A percentile compares a stretch with the other conserved stretches of the same genome.
phyloP scores from a whole-genome alignment of 352 stramenopile genomes.

The Phytopythium kandeliae region DNA sequence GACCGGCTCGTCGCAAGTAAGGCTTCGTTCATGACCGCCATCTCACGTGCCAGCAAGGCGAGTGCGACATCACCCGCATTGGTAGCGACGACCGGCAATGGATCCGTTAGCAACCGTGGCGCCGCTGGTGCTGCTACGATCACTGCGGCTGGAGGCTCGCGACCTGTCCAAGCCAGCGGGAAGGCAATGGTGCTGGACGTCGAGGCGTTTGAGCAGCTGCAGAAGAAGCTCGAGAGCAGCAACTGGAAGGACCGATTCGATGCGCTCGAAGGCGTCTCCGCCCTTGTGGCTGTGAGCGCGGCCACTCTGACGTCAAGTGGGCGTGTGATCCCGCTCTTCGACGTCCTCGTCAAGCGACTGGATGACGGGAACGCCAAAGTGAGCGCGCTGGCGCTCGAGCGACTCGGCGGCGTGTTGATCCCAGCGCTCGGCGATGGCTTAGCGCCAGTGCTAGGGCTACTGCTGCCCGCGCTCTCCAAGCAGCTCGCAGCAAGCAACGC shows the following conservation, averaged over 20 bases:
- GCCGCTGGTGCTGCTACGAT: background rate
- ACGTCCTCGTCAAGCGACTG: constrained; percentile 57
- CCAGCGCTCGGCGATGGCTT: constrained; percentile 40
- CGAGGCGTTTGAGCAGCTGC: constrained; percentile 31
- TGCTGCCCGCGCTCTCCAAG: constrained; percentile 50
- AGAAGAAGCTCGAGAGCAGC: constrained; percentile 49
- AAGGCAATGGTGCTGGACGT: constrained; percentile 17
- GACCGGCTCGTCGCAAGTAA: constrained; percentile 35
- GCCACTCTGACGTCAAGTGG: constrained; percentile 24
- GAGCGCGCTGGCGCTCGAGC: constrained; percentile 49
- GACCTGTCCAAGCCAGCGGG: background rate
- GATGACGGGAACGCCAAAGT: constrained; percentile 80
- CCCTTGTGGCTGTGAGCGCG: background rate
- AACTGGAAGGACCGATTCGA: constrained; percentile 82
- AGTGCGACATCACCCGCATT: background rate
- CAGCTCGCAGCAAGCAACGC: constrained; percentile 51
- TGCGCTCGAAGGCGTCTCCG: constrained; percentile 30
- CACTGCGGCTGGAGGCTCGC: too few species aligned
- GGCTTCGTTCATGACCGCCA: constrained; percentile 13
- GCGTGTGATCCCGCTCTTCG: constrained; percentile 59
- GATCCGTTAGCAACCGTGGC: background rate
- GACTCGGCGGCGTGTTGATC: constrained; percentile 38
- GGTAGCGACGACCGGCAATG: background rate
- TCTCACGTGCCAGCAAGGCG: too few species aligned
- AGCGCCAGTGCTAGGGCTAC: constrained; percentile 47